phyloP scores from a whole-genome alignment of 2,329 filamentous ascomycete genomes.

The Aspergillus sp. region DNA sequence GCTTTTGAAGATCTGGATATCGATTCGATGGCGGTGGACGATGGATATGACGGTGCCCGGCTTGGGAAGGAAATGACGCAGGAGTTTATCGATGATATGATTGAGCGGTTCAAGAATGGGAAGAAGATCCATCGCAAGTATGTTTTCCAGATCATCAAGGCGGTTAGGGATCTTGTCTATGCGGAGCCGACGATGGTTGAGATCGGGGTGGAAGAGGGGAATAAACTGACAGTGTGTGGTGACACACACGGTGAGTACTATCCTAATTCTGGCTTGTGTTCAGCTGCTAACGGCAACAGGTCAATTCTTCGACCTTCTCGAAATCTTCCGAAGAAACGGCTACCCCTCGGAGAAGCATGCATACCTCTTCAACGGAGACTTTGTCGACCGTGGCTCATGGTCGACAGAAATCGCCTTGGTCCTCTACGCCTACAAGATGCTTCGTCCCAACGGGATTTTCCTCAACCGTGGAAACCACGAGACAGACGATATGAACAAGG shows the following conservation, averaged over 20 bases:
- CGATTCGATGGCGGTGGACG: slow-evolving; percentile 74
- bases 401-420: slow-evolving; percentile 93
- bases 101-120: slow-evolving; percentile 86
- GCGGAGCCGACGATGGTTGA: slow-evolving; percentile 97
- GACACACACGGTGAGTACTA: slow-evolving; percentile 74
- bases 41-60: slow-evolving; percentile 74
- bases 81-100: slow-evolving; percentile 97
- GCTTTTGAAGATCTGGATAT: slow-evolving; percentile 86
- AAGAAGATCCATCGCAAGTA: slow-evolving; percentile 97
- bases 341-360: slow-evolving; percentile 76
- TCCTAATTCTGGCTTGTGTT: not conserved
- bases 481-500: slow-evolving; percentile 98
- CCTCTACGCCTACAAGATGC: slow-evolving; percentile 94
- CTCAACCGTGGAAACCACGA: slow-evolving; percentile 97
- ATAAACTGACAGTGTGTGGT: slow-evolving; percentile 85
- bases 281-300: slow-evolving; percentile 45
- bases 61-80: slow-evolving; percentile 81
- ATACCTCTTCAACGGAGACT: slow-evolving; percentile 98
- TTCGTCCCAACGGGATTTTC: slow-evolving; percentile 82
- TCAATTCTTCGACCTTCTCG: slow-evolving; percentile 95
- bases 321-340: slow-evolving; percentile 90
- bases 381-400: slow-evolving; percentile 96
- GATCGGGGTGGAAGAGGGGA: slow-evolving; percentile 68
- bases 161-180: slow-evolving; percentile 82
- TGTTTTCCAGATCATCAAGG: slow-evolving; percentile 90